These are phyloP conservation scores for Teratosphaeria viscida DNA, from an alignment of 2,329 filamentous ascomycete species.

Conservation along the genomic window DNA sequence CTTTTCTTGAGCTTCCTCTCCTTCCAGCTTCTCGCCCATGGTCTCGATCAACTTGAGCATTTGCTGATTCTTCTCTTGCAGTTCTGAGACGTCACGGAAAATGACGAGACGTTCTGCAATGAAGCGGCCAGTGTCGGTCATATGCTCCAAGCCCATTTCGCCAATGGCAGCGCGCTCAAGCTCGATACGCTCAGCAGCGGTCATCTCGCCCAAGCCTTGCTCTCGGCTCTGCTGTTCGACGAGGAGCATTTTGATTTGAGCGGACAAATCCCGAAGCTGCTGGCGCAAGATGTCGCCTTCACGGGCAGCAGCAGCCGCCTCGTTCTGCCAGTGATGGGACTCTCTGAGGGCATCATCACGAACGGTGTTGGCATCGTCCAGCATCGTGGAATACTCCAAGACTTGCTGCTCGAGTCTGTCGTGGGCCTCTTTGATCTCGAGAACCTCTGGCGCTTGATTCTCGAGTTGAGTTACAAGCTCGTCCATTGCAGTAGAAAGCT, in stretches of 20 bases:
- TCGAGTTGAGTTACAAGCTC: conserved; percentile 80
- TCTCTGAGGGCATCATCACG: conserved; percentile 70
- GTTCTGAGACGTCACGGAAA: conserved; percentile 73
- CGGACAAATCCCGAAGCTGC: conserved; percentile 79
- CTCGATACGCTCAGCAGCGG: conserved; percentile 60
- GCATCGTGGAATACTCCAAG: conserved; percentile 63
- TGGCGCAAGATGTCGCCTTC: conserved; percentile 73
- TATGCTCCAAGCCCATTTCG: conserved; percentile 63
- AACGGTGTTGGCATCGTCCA: conserved; percentile 72
- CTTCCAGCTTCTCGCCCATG: conserved; percentile 81
- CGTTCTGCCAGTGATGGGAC: conserved; percentile 66
- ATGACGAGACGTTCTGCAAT: conserved; percentile 84
- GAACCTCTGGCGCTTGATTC: conserved; percentile 74
- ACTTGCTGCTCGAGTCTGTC: conserved; percentile 71
- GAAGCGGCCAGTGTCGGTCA: conserved; percentile 76
- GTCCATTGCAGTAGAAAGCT: conserved; percentile 67
- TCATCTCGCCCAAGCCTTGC: conserved; percentile 63
- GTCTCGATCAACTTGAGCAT: conserved; percentile 73
- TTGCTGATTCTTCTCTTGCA: conserved; percentile 81
- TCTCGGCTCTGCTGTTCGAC: conserved; percentile 77
- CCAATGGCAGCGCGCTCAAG: conserved; percentile 69
- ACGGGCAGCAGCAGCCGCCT: conserved; percentile 49
- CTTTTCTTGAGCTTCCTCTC: conserved; percentile 64
- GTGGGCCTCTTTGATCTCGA: conserved; percentile 73
- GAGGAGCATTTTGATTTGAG: conserved; percentile 81